Evolutionary conservation across 768 basidiomycete species (phyloP).

Genomic region (Agrocybe pediades): DNA sequence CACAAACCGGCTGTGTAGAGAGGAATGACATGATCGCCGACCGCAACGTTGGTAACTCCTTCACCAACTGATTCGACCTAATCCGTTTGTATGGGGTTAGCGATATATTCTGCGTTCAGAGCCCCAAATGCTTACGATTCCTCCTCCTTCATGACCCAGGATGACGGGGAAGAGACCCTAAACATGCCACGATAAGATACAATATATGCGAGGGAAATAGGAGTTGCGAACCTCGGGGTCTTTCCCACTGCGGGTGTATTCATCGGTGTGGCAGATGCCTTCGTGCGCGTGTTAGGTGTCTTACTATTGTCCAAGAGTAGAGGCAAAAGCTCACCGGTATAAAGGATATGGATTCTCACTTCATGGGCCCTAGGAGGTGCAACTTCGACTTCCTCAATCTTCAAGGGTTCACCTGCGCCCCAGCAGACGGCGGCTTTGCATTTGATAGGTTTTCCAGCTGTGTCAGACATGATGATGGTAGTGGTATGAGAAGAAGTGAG

Average conservation of each 20-base stretch:
- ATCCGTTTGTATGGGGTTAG: too few relatives aligned
- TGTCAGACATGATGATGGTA: constrained; percentile 61
- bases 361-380: constrained; percentile 88
- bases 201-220: not conserved
- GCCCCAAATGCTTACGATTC: constrained; percentile 81
- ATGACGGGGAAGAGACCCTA: constrained; percentile 91
- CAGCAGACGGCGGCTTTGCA: constrained; percentile 96
- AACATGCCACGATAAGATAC: constrained; percentile 13
- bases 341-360: constrained; percentile 90
- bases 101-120: too few relatives aligned
- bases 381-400: constrained; percentile 91
- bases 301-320: not conserved
- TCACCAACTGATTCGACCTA: constrained; percentile 98
- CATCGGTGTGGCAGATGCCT: constrained; percentile 98
- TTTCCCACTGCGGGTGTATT: constrained; percentile 94
- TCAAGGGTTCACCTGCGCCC: constrained; percentile 85
- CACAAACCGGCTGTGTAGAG: constrained; percentile 89
- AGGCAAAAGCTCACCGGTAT: constrained; percentile 65
- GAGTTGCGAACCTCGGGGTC: constrained; percentile 76
- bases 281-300: not conserved
- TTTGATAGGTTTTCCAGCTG: constrained; percentile 76
- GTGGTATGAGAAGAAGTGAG: constrained; percentile 22
- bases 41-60: constrained; percentile 75
- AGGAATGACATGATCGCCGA: constrained; percentile 97
- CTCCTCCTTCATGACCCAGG: constrained; percentile 94